Evolutionary conservation across 2,329 filamentous ascomycete species (phyloP).

Genomic region (Diaporthe vexans): DNA sequence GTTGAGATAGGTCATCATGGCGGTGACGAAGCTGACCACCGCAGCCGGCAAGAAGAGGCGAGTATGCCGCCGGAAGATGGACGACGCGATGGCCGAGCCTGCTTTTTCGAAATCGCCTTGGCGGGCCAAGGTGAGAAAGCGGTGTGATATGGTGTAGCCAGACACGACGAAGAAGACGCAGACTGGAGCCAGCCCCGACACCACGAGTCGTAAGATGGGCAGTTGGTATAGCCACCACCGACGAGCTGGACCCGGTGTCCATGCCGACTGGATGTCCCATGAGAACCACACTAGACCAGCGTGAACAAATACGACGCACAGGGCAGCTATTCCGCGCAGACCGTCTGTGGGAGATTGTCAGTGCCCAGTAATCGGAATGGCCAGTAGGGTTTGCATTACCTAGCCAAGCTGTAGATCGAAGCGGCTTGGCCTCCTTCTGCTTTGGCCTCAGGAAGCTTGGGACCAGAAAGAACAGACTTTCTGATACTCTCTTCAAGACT

Average conservation of each 20-base stretch:
- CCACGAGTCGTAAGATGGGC: constrained; percentile 50
- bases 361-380: neutral
- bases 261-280: constrained; percentile 40
- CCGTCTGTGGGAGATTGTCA: constrained; percentile 41
- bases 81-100: constrained; percentile 46
- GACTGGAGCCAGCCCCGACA: constrained; percentile 50
- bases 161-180: constrained; percentile 56
- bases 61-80: constrained; percentile 47
- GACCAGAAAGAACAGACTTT: neutral
- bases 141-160: constrained; percentile 55
- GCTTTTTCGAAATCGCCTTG: constrained; percentile 43
- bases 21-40: constrained; percentile 41
- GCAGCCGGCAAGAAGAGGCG: constrained; percentile 48
- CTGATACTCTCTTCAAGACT: neutral
- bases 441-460: constrained; percentile 15
- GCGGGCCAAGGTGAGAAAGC: constrained; percentile 49
- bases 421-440: neutral
- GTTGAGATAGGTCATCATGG: constrained; percentile 41
- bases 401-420: constrained; percentile 39
- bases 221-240: constrained; percentile 45
- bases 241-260: constrained; percentile 20
- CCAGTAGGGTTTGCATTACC: constrained; percentile 1
- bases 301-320: constrained; percentile 45
- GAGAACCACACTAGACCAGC: constrained; percentile 40
- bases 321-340: constrained; percentile 44